Evolutionary conservation across 1,139 yeast species (phyloP).

Genomic region (Groenewaldozyma sp.): DNA sequence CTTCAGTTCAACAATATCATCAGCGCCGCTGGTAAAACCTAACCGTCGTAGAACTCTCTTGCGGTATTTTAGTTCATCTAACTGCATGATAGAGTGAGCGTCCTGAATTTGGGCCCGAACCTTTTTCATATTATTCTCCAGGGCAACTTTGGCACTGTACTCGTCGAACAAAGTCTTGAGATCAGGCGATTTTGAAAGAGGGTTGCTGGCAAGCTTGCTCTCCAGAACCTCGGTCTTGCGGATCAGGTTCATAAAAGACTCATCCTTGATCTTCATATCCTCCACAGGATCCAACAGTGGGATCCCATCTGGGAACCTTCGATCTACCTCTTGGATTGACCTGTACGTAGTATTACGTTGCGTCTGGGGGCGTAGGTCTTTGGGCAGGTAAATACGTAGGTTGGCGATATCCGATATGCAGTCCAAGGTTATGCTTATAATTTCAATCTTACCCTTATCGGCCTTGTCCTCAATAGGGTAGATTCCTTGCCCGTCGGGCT

Average conservation of each 20-base stretch:
- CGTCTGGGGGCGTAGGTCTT: constrained; percentile 59
- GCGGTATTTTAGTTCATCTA: constrained; percentile 88
- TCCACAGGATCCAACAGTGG: constrained; percentile 84
- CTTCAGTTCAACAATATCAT: constrained; percentile 83
- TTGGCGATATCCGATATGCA: constrained; percentile 71
- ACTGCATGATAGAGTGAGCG: constrained; percentile 84
- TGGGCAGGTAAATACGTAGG: constrained; percentile 72
- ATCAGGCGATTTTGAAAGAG: constrained; percentile 57
- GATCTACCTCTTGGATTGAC: constrained; percentile 68
- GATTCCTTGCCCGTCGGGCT: constrained; percentile 40
- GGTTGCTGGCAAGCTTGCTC: constrained; percentile 59
- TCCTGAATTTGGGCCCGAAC: constrained; percentile 60
- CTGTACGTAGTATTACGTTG: constrained; percentile 69
- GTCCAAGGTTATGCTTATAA: constrained; percentile 74
- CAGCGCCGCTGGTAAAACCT: constrained; percentile 66
- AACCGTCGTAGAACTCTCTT: constrained; percentile 77
- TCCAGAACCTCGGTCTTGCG: constrained; percentile 78
- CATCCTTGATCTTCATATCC: constrained; percentile 84
- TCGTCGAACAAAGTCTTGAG: constrained; percentile 51
- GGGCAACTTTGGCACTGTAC: constrained; percentile 54
- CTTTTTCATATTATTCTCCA: constrained; percentile 52
- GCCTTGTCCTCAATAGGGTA: constrained; percentile 60
- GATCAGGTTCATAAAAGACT: constrained; percentile 58
- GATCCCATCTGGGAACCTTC: constrained; percentile 81
- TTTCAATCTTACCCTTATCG: constrained; percentile 65